Base-by-base conservation (phyloP, 805 yeast genomes). In the Candida odintsovae region DNA sequence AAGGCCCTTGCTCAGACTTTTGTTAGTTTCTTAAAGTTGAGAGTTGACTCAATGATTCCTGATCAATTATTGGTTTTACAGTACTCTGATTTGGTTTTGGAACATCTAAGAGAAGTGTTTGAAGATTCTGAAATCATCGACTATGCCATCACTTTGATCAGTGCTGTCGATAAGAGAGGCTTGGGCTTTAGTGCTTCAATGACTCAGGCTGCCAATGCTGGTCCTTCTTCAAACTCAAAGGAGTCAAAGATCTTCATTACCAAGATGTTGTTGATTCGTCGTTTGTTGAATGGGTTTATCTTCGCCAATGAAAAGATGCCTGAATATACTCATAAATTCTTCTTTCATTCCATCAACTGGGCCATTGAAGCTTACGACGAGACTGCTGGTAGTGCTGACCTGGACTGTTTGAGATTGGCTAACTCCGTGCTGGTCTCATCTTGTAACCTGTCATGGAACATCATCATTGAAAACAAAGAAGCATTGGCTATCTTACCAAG, bases 61-160 rank as follows among this genome's bases (percentile, higher is more conserved):
- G 90, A 83, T 58, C 94, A 86, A 62, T 66, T 78, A n/a, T 64
- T 77, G 29, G 63, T 86, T 25, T 61, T 86, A 49, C 86, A 83
- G 46, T 73, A 76, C 21, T 66, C 82, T 48, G 87, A 82, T 55
- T 64, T 77, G 22, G 77, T 82, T 59, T 56, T 81, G 37, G 70
- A 65, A 28, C 63, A 73, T 4, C 66, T 81, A 42, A 65, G 68
- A 49, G 58, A 58, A 0, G 58, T 71, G 22, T 64, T 73, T 45
- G 66, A 67, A 38, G 73, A 68, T 41, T 53, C 55, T 4, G 71
- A 66, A 12, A 57, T 78, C 25, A 66, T 78, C 44, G 61, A 62
- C 5, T 68, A 71, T 47, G 69, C 76, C 11, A 63, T 72, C 31
- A 59, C 58, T 6, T 73, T 82, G 62, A 67, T 81, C 40, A 76